Percentiles rank a stretch among this genome's conserved stretches.
These are phyloP conservation scores for Coemansia javaensis DNA, from an alignment of 192 early-diverging fungal species.

Conservation along the genomic window DNA sequence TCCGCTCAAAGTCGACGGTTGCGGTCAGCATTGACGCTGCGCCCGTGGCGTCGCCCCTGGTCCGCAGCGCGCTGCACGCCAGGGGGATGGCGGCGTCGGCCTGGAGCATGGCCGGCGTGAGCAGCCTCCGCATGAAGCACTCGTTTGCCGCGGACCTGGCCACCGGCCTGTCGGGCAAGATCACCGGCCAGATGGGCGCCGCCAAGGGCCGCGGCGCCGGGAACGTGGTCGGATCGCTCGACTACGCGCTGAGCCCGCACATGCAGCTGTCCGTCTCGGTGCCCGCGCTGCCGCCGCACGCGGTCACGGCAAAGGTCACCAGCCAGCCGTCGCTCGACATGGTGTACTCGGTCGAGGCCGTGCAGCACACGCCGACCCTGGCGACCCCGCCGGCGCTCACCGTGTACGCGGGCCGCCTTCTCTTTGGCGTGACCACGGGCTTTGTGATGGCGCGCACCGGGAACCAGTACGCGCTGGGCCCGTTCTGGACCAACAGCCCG, in stretches of 20 bases:
- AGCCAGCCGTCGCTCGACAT: conserved; percentile 15
- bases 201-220: conserved; percentile 65
- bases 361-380: conserved; percentile 51
- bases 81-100: background rate
- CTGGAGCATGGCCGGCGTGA: conserved; percentile 35
- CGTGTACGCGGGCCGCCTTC: conserved; percentile 57
- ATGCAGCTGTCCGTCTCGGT: conserved; percentile 56
- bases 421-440: conserved; percentile 64
- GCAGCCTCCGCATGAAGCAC: conserved; percentile 44
- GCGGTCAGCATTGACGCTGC: conserved; percentile 40
- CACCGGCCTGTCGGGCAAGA: conserved; percentile 43
- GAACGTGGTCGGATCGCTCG: conserved; percentile 71
- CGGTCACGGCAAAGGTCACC: conserved; percentile 57
- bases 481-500: conserved; percentile 20
- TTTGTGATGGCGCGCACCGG: conserved; percentile 76
- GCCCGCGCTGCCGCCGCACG: conserved; percentile 51
- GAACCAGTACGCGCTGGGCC: conserved; percentile 31
- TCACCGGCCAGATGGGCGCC: conserved; percentile 62
- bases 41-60: conserved; percentile 46
- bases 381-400: conserved; percentile 62
- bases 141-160: conserved; percentile 61
- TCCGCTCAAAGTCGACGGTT: conserved; percentile 55
- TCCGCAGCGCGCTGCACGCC: conserved; percentile 25
- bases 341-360: conserved; percentile 21
- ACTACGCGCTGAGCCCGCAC: conserved; percentile 57